phyloP scores from a whole-genome alignment of 129 eudicot genomes.

The Rutidosis leptorrhynchoides region DNA sequence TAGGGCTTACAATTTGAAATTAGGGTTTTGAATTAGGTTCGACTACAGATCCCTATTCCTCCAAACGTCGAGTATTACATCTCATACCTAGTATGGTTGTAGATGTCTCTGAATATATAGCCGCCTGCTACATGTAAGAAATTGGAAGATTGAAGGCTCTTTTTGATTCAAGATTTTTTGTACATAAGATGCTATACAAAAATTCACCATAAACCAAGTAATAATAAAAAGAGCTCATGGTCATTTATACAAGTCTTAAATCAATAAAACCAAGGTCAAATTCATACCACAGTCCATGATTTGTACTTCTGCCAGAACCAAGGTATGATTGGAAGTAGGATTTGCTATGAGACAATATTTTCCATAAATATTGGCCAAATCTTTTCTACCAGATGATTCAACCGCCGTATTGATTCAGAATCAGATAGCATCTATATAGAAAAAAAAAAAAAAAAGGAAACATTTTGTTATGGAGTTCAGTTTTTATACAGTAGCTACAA shows the following conservation, averaged over 20 bases:
- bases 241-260: background rate
- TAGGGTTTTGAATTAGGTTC: too few relatives aligned
- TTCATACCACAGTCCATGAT: slow-evolving; percentile 90
- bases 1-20: too few relatives aligned
- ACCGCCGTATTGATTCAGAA: slow-evolving; percentile 90
- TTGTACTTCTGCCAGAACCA: slow-evolving; percentile 95
- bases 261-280: slow-evolving; percentile 8
- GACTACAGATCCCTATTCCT: too few relatives aligned
- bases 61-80: too few relatives aligned
- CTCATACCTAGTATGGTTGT: too few relatives aligned
- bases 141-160: too few relatives aligned
- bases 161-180: too few relatives aligned
- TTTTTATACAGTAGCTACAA: slow-evolving; percentile 10
- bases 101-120: too few relatives aligned
- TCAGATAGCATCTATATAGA: slow-evolving; percentile 61
- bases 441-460: slow-evolving; percentile 5
- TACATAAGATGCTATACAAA: slow-evolving; percentile 9
- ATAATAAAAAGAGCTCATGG: background rate
- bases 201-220: background rate
- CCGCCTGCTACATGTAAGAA: too few relatives aligned
- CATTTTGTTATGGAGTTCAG: too few relatives aligned
- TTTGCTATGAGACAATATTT: slow-evolving; percentile 70
- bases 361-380: slow-evolving; percentile 93
- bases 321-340: slow-evolving; percentile 83
- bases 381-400: slow-evolving; percentile 79